These are phyloP conservation scores for Asterochloris sp. DNA, from an alignment of 139 green algal species.

Conservation along the genomic window DNA sequence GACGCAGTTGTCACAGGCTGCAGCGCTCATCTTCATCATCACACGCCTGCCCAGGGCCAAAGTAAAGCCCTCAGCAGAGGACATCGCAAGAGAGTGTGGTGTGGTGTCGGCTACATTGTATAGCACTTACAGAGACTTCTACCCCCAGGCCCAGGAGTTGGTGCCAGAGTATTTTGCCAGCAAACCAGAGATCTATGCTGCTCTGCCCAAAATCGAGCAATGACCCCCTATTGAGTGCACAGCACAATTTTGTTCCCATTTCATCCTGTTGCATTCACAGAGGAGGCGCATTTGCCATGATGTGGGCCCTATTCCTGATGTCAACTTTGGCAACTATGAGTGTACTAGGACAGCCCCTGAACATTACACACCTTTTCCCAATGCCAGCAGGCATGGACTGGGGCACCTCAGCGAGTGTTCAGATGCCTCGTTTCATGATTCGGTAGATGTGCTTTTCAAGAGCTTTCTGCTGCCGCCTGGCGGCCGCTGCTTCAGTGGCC, in stretches of 20 bases:
- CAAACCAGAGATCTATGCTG: background rate
- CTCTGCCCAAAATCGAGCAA: background rate
- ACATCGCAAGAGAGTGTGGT: background rate
- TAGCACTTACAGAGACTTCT: slow-evolving; percentile 49
- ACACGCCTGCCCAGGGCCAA: slow-evolving; percentile 30
- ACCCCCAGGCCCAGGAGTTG: slow-evolving; percentile 10
- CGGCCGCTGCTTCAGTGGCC: too few relatives aligned
- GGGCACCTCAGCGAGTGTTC: too few relatives aligned
- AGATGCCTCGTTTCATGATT: background rate
- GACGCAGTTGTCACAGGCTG: slow-evolving; percentile 65
- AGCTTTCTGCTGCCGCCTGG: background rate
- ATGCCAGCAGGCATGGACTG: background rate
- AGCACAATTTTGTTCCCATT: background rate
- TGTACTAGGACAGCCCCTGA: background rate
- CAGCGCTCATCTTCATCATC: slow-evolving; percentile 67
- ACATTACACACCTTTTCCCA: background rate
- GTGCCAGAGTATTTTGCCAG: slow-evolving; percentile 20
- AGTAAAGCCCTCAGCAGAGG: background rate
- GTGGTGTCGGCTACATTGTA: background rate
- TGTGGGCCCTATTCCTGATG: background rate
- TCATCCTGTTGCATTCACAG: background rate
- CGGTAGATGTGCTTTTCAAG: background rate
- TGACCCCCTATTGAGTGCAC: background rate
- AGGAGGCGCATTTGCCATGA: too few relatives aligned
- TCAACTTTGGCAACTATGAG: background rate